Conservation (phyloP, 257 asterid genomes). For the Ophiorrhiza pumila region DNA sequence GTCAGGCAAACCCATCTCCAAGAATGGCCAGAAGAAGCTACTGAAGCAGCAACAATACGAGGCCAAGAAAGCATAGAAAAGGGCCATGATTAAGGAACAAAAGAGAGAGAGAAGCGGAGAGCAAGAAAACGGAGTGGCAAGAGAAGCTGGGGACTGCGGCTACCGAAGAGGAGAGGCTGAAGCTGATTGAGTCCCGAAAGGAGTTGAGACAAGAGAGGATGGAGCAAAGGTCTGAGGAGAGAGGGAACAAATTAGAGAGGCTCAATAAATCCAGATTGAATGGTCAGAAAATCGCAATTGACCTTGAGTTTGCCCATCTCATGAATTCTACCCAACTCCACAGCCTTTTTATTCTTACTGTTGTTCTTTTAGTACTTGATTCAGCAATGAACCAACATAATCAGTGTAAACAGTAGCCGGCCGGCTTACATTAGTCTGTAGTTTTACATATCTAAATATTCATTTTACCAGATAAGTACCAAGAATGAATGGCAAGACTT, state of each 20-base stretch:
- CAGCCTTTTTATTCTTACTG: slow-evolving; percentile 5
- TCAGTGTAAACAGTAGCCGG: too few species aligned
- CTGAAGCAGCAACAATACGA: slow-evolving; percentile 72
- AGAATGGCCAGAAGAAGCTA: slow-evolving; percentile 72
- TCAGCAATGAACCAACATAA: background rate
- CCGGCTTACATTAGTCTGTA: too few species aligned
- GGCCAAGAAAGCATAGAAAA: slow-evolving; percentile 83
- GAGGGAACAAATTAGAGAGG: slow-evolving; percentile 59
- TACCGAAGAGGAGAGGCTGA: slow-evolving; percentile 61
- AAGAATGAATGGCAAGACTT: slow-evolving; percentile 89
- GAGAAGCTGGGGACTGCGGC: slow-evolving; percentile 48
- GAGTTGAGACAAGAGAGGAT: slow-evolving; percentile 60
- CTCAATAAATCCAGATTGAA: slow-evolving; percentile 45
- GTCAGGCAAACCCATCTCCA: slow-evolving; percentile 40
- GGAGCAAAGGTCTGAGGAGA: slow-evolving; percentile 60
- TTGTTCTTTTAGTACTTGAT: background rate
- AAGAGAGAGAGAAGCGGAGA: slow-evolving; percentile 71
- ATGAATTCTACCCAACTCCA: slow-evolving; percentile 64
- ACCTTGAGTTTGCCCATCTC: slow-evolving; percentile 77
- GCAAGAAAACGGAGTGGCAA: slow-evolving; percentile 79
- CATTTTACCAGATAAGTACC: slow-evolving; percentile 89
- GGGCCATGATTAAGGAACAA: slow-evolving; percentile 60
- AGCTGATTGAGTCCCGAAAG: slow-evolving; percentile 51
- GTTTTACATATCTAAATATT: slow-evolving; percentile 42
- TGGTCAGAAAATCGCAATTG: slow-evolving; percentile 80